Evolutionary conservation across 805 yeast genomes (phyloP).

Genomic region (Saturnispora mendoncae): DNA sequence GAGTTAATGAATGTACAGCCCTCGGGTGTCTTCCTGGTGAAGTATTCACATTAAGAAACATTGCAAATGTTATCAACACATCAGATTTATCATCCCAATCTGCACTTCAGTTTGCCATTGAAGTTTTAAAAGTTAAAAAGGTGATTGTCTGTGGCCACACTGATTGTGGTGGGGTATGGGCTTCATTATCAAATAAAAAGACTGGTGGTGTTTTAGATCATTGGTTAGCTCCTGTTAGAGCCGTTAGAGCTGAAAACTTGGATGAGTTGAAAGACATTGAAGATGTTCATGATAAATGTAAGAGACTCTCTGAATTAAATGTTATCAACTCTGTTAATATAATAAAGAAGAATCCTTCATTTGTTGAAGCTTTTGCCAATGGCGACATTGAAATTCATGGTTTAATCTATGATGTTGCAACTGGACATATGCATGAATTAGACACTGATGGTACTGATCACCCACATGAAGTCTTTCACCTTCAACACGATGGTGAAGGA

Average conservation of each 20-base stretch:
- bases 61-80: conserved; percentile 68
- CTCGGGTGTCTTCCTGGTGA: conserved; percentile 82
- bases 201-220: conserved; percentile 64
- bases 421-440: conserved; percentile 48
- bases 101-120: conserved; percentile 81
- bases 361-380: conserved; percentile 51
- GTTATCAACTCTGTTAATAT: conserved; percentile 64
- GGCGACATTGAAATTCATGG: conserved; percentile 75
- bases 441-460: conserved; percentile 21
- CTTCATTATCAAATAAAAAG: conserved; percentile 56
- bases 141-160: conserved; percentile 89
- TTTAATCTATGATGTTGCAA: conserved; percentile 70
- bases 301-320: conserved; percentile 64
- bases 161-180: conserved; percentile 90
- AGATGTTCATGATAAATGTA: conserved; percentile 47
- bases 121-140: conserved; percentile 70
- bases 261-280: conserved; percentile 39
- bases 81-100: conserved; percentile 69
- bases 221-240: conserved; percentile 63
- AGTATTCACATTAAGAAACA: conserved; percentile 78
- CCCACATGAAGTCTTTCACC: conserved; percentile 22
- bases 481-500: conserved; percentile 15
- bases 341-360: conserved; percentile 56
- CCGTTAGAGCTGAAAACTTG: conserved; percentile 54
- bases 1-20: conserved; percentile 73